These are phyloP conservation scores for Mycena filopes DNA, from an alignment of 768 basidiomycete genomes.

Conservation along the genomic window DNA sequence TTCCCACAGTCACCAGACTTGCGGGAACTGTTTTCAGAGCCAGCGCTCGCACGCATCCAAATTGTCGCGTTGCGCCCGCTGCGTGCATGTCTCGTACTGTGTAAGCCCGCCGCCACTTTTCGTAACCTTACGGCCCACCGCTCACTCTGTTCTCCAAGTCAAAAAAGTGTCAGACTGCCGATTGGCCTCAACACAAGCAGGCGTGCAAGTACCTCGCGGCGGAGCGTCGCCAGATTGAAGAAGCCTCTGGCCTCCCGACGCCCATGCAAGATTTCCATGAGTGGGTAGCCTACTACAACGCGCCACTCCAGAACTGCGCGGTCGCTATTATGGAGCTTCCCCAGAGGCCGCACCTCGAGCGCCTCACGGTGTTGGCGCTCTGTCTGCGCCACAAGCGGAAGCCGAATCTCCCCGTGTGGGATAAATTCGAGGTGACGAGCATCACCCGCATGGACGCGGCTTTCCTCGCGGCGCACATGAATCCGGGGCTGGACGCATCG, in stretches of 20 bases:
- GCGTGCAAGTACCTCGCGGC: neutral
- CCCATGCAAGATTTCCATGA: neutral
- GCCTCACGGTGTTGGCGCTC: neutral
- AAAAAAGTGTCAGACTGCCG: neutral
- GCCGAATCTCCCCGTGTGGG: neutral
- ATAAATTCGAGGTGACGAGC: neutral
- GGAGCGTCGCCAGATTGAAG: neutral
- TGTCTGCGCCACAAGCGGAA: slow-evolving; percentile 8
- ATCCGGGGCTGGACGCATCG: neutral
- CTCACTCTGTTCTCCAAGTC: neutral
- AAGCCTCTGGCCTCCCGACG: neutral
- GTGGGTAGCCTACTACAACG: slow-evolving; percentile 8
- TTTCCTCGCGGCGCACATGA: too few species aligned
- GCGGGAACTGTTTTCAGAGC: slow-evolving; percentile 3
- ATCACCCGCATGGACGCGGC: neutral
- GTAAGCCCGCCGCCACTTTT: neutral
- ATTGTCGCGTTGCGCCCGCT: neutral
- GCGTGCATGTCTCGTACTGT: neutral
- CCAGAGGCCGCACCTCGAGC: neutral
- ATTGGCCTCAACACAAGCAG: neutral
- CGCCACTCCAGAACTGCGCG: slow-evolving; percentile 16
- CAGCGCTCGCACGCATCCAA: neutral
- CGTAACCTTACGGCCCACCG: neutral
- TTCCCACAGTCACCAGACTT: neutral
- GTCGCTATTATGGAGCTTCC: slow-evolving; percentile 2